Evolutionary conservation across 257 asterid species (phyloP).

Genomic region (Solanum habrochaites): DNA sequence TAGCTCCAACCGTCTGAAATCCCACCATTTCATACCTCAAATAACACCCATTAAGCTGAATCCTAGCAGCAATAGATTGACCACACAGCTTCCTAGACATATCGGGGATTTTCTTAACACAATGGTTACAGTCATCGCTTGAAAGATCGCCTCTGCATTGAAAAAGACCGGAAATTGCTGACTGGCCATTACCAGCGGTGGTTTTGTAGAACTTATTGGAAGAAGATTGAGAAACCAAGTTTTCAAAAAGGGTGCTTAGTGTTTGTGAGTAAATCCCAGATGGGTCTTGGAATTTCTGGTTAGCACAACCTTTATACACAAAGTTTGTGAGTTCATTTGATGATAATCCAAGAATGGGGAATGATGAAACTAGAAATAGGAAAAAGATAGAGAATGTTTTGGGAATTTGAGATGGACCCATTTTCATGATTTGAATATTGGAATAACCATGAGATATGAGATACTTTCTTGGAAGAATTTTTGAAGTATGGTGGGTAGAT

Average conservation of each 20-base stretch:
- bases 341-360: slow-evolving; percentile 16
- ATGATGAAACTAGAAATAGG: background rate
- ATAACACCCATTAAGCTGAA: slow-evolving; percentile 63
- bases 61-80: slow-evolving; percentile 42
- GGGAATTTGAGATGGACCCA: slow-evolving; percentile 30
- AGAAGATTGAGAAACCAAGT: slow-evolving; percentile 47
- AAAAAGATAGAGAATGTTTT: slow-evolving; percentile 1
- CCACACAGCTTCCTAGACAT: slow-evolving; percentile 40
- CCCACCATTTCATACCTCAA: slow-evolving; percentile 46
- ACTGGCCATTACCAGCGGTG: slow-evolving; percentile 27
- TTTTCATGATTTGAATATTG: slow-evolving; percentile 10
- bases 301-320: slow-evolving; percentile 83
- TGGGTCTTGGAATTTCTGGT: slow-evolving; percentile 44
- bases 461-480: background rate
- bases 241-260: slow-evolving; percentile 27
- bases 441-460: background rate
- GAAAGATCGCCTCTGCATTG: slow-evolving; percentile 90
- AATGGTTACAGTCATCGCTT: slow-evolving; percentile 26
- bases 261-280: slow-evolving; percentile 29
- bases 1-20: slow-evolving; percentile 29
- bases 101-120: slow-evolving; percentile 30
- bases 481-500: background rate
- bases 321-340: slow-evolving; percentile 27
- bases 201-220: slow-evolving; percentile 49
- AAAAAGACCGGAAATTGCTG: slow-evolving; percentile 45